phyloP scores from a whole-genome alignment of 331 rosid genomes.

The Saraca asoca region DNA sequence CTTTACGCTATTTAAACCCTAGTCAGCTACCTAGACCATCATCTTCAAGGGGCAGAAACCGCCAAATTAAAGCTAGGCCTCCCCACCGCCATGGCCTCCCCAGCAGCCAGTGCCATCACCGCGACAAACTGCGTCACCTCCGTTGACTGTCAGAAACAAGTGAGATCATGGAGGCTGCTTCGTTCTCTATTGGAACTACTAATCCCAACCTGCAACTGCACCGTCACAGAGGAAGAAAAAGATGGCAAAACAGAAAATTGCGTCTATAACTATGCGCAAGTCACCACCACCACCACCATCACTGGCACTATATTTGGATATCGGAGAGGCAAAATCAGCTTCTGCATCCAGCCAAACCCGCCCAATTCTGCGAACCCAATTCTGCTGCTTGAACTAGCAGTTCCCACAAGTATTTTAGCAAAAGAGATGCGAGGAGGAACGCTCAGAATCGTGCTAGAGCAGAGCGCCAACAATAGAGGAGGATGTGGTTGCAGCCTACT shows the following conservation, averaged over 20 bases:
- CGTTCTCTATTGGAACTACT: conserved; percentile 72
- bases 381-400: conserved; percentile 66
- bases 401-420: conserved; percentile 67
- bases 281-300: conserved; percentile 35
- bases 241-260: conserved; percentile 21
- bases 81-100: too few species aligned
- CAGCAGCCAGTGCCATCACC: too few species aligned
- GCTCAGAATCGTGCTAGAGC: conserved; percentile 66
- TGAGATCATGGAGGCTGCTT: conserved; percentile 83
- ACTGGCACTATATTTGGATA: conserved; percentile 82
- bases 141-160: conserved; percentile 95
- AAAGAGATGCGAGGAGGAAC: conserved; percentile 87
- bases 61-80: too few species aligned
- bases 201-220: conserved; percentile 74
- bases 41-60: too few species aligned
- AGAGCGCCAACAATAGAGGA: background rate
- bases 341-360: conserved; percentile 64
- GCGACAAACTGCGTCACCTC: conserved; percentile 31
- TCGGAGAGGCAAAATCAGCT: conserved; percentile 61
- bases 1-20: too few species aligned
- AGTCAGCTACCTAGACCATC: too few species aligned
- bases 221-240: conserved; percentile 33
- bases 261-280: conserved; percentile 22
- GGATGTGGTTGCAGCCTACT: conserved; percentile 35
- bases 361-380: conserved; percentile 48